A percentile compares a stretch with the other conserved stretches of the same genome.
phyloP scores from a whole-genome alignment of 2,329 filamentous ascomycete species.

The Rachicladosporium sp. region DNA sequence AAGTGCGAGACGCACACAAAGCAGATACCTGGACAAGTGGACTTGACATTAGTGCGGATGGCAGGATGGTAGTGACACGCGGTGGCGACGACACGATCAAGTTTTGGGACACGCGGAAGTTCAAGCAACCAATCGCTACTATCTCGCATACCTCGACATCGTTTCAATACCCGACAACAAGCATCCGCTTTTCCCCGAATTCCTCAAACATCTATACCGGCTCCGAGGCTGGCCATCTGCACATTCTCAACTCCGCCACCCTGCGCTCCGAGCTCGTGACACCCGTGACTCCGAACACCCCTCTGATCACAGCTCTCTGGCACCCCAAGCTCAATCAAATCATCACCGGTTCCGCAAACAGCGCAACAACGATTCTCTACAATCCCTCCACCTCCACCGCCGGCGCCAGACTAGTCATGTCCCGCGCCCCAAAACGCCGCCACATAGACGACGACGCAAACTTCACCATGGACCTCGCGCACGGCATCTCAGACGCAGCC shows the following conservation, averaged over 20 bases:
- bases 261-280: constrained; percentile 74
- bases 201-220: constrained; percentile 79
- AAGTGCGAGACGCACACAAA: constrained; percentile 72
- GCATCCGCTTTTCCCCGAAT: constrained; percentile 80
- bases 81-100: constrained; percentile 91
- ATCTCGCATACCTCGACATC: constrained; percentile 72
- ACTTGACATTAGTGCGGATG: constrained; percentile 80
- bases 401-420: constrained; percentile 82
- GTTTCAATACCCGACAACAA: constrained; percentile 68
- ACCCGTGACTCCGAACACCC: constrained; percentile 71
- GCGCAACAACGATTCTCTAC: constrained; percentile 81
- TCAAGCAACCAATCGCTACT: constrained; percentile 76
- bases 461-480: constrained; percentile 70
- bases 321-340: constrained; percentile 94
- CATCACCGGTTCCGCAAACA: constrained; percentile 82
- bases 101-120: constrained; percentile 92
- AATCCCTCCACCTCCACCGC: constrained; percentile 69
- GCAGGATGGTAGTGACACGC: constrained; percentile 76
- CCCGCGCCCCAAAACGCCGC: constrained; percentile 81
- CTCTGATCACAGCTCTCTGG: constrained; percentile 79
- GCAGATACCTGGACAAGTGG: constrained; percentile 83
- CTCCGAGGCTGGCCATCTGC: constrained; percentile 70
- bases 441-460: constrained; percentile 89
- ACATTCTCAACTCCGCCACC: constrained; percentile 89
- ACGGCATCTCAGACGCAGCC: constrained; percentile 71